Evolutionary conservation across 768 basidiomycete species (phyloP).

Genomic region (Lactarius akahatsu): DNA sequence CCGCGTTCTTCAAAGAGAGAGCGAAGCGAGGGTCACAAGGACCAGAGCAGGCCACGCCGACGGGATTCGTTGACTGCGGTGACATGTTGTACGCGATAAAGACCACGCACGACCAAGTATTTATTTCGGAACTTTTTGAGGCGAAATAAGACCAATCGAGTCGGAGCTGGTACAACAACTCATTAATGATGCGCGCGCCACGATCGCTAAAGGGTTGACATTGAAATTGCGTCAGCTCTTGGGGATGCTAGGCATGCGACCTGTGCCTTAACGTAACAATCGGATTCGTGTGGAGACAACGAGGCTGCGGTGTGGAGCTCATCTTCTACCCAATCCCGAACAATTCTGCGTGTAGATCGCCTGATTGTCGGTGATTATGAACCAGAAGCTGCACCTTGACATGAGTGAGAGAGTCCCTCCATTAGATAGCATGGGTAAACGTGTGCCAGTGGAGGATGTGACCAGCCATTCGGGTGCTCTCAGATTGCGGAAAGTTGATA

Average conservation of each 20-base stretch:
- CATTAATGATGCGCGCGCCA: background rate
- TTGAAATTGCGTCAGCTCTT: background rate
- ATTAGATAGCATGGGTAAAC: background rate
- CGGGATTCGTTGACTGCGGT: background rate
- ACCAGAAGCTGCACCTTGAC: background rate
- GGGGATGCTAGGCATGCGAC: background rate
- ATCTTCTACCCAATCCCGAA: background rate
- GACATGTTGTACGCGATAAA: background rate
- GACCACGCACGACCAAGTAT: background rate
- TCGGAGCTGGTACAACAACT: background rate
- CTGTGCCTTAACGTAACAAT: background rate
- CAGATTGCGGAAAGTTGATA: background rate
- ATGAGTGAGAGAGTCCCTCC: background rate
- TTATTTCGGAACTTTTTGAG: background rate
- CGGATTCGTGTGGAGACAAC: background rate
- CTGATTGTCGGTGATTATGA: background rate
- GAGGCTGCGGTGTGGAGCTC: background rate
- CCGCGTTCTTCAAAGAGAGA: background rate
- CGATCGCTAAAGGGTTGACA: background rate
- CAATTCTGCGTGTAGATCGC: background rate
- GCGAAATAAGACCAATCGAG: background rate
- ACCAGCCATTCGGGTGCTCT: background rate
- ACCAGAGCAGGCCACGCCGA: background rate
- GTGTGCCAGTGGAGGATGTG: background rate
- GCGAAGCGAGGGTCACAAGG: background rate